phyloP scores from a whole-genome alignment of 495 filamentous ascomycete species.

The Penicillium waksmanii region DNA sequence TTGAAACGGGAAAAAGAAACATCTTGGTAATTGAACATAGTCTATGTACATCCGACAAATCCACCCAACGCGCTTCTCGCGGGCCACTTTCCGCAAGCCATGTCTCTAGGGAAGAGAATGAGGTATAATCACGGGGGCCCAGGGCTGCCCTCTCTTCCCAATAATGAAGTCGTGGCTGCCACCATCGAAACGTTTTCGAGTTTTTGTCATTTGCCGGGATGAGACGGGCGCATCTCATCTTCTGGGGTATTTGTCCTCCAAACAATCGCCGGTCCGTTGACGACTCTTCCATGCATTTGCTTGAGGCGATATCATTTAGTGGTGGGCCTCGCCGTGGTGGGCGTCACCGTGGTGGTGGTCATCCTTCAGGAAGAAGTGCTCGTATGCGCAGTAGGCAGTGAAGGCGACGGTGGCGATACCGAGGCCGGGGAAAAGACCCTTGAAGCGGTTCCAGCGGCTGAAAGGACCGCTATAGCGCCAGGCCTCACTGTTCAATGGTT shows the following conservation, averaged over 20 bases:
- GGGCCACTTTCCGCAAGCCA: conserved; percentile 17
- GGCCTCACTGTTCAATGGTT: conserved; percentile 66
- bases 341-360: conserved; percentile 58
- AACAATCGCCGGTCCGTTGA: conserved; percentile 21
- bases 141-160: conserved; percentile 13
- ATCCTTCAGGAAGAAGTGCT: conserved; percentile 82
- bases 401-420: conserved; percentile 93
- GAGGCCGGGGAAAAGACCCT: conserved; percentile 80
- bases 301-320: conserved; percentile 26
- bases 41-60: conserved; percentile 51
- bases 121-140: conserved; percentile 18
- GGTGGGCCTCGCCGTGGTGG: conserved; percentile 54
- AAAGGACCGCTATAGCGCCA: conserved; percentile 95
- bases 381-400: conserved; percentile 82
- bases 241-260: conserved; percentile 38
- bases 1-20: conserved; percentile 26
- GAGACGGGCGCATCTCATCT: conserved; percentile 22
- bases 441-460: conserved; percentile 86
- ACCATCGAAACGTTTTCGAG: conserved; percentile 16
- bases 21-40: conserved; percentile 42
- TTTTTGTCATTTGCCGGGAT: conserved; percentile 18
- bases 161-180: conserved; percentile 9
- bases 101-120: conserved; percentile 7
- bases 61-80: conserved; percentile 41
- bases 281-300: conserved; percentile 14